phyloP scores from a whole-genome alignment of 495 filamentous ascomycete species.

The Neurospora sp. region DNA sequence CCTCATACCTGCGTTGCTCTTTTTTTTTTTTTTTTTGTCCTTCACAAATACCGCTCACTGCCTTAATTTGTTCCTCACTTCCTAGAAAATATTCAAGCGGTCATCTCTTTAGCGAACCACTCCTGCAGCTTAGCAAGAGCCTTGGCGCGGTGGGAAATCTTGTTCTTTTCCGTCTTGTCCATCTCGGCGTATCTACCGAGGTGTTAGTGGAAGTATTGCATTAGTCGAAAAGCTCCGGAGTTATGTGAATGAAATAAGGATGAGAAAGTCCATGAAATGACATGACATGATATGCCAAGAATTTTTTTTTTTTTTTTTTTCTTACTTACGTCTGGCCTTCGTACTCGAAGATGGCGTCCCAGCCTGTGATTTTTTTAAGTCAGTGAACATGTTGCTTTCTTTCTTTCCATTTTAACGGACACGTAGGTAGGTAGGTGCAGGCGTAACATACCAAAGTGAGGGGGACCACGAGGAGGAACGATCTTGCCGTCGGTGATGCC shows the following conservation, averaged over 20 bases:
- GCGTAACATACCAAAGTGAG: constrained; percentile 63
- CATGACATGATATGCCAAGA: too few relatives aligned
- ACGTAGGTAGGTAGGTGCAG: not conserved
- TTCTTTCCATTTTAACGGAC: not conserved
- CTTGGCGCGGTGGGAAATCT: constrained; percentile 79
- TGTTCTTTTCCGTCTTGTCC: constrained; percentile 86
- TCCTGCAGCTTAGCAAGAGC: constrained; percentile 74
- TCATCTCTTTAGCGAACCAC: constrained; percentile 58
- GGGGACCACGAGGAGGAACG: constrained; percentile 62
- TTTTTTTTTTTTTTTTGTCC: not conserved
- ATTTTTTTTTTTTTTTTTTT: too few relatives aligned
- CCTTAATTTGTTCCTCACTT: not conserved
- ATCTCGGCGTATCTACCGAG: constrained; percentile 73
- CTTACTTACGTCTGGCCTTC: constrained; percentile 69
- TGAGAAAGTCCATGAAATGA: not conserved
- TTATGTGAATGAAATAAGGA: not conserved
- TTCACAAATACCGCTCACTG: not conserved
- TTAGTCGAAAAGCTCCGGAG: constrained; percentile 1
- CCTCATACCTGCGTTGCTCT: not conserved
- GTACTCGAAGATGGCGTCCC: constrained; percentile 96
- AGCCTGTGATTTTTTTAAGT: constrained; percentile 42
- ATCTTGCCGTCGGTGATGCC: constrained; percentile 69
- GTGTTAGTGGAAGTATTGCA: not conserved
- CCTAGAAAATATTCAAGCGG: constrained; percentile 3
- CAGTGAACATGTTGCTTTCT: not conserved